Evolutionary conservation across 192 early-diverging fungal species (phyloP).

Genomic region (Backusella psychrophila): DNA sequence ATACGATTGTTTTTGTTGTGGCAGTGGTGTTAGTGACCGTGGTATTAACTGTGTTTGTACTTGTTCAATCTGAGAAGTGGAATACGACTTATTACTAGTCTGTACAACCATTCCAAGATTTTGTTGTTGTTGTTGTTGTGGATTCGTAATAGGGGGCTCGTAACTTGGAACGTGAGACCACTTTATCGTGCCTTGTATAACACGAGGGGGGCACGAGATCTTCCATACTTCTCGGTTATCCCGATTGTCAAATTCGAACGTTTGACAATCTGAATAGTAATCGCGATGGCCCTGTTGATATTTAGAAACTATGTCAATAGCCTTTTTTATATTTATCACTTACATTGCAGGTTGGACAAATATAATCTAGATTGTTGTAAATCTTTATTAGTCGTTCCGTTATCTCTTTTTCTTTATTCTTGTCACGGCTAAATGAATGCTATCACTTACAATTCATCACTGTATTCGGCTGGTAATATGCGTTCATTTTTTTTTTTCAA

Average conservation of each 20-base stretch:
- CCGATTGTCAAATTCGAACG: slow-evolving; percentile 2
- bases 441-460: background rate
- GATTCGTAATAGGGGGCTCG: background rate
- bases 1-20: background rate
- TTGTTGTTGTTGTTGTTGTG: background rate
- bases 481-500: background rate
- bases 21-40: background rate
- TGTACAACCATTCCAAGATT: background rate
- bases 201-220: background rate
- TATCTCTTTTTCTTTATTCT: background rate
- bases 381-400: background rate
- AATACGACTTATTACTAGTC: background rate
- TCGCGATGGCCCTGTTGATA: background rate
- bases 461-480: background rate
- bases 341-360: slow-evolving; percentile 1
- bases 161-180: background rate
- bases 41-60: background rate
- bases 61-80: background rate
- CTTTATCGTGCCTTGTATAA: background rate
- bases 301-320: background rate
- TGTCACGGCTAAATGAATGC: background rate
- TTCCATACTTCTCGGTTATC: background rate
- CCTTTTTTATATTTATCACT: background rate
- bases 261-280: background rate
- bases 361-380: background rate